phyloP scores from a whole-genome alignment of 75 land plant species.

The Cunninghamia lanceolata region DNA sequence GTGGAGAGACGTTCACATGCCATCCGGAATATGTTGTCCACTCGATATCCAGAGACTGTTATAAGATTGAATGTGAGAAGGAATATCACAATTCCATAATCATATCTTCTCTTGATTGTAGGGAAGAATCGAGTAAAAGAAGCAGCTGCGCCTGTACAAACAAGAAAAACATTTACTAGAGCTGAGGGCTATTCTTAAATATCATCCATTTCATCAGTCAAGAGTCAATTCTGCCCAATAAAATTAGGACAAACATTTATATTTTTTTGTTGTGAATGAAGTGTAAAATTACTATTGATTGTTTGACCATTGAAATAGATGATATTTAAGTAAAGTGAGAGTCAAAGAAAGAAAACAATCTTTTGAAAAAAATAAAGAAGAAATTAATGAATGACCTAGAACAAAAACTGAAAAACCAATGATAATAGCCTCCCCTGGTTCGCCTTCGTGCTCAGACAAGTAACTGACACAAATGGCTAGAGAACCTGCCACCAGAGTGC shows the following conservation, averaged over 20 bases:
- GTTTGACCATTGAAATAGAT: too few species aligned
- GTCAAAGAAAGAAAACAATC: too few species aligned
- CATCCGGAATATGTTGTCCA: constrained; percentile 34
- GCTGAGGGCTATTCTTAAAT: too few species aligned
- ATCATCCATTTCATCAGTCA: too few species aligned
- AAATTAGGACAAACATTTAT: too few species aligned
- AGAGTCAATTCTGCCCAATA: too few species aligned
- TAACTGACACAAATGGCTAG: constrained; percentile 46
- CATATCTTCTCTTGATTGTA: constrained; percentile 65
- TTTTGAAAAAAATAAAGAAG: neutral
- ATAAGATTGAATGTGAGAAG: constrained; percentile 71
- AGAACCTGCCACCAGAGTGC: constrained; percentile 61
- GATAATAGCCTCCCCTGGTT: constrained; percentile 41
- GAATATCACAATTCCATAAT: constrained; percentile 72
- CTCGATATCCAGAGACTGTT: constrained; percentile 53
- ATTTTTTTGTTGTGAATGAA: too few species aligned
- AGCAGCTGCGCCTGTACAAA: constrained; percentile 41
- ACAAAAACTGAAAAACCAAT: constrained; percentile 58
- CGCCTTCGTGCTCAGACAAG: constrained; percentile 27
- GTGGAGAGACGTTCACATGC: constrained; percentile 46
- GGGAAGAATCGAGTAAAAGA: constrained; percentile 72
- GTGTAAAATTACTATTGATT: too few species aligned
- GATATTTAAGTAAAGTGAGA: too few species aligned
- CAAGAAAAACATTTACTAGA: too few species aligned
- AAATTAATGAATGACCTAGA: constrained; percentile 28